Evolutionary conservation across 805 yeast genomes (phyloP).

Genomic region (Brettanomyces bruxellensis): DNA sequence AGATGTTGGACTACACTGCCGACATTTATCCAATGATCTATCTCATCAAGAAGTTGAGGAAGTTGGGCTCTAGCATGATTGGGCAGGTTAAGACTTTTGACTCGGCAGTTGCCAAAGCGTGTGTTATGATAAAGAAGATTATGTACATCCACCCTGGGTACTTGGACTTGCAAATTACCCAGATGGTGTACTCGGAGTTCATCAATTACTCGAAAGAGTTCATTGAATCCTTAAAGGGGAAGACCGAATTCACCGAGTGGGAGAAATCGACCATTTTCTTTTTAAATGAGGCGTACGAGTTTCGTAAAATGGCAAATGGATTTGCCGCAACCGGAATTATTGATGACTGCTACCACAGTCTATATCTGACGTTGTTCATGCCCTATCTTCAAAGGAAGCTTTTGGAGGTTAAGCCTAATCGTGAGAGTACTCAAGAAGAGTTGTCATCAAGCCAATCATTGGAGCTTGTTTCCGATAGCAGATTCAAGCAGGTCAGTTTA

Average conservation of each 20-base stretch:
- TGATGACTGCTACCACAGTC: constrained; percentile 62
- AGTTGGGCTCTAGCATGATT: constrained; percentile 71
- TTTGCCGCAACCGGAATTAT: constrained; percentile 68
- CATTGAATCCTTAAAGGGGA: constrained; percentile 18
- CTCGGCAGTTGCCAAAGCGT: constrained; percentile 39
- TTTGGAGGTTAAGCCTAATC: not conserved
- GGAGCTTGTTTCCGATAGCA: constrained; percentile 3
- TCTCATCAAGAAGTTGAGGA: constrained; percentile 66
- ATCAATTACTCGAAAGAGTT: constrained; percentile 28
- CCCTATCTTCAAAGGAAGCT: constrained; percentile 12
- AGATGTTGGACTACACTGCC: constrained; percentile 39
- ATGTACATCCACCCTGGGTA: constrained; percentile 34
- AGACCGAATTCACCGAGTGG: constrained; percentile 27
- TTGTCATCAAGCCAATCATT: not conserved
- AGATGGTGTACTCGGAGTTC: constrained; percentile 36
- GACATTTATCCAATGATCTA: constrained; percentile 53
- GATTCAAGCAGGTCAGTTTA: constrained; percentile 4
- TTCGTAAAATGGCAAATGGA: constrained; percentile 69
- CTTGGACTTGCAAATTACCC: constrained; percentile 44
- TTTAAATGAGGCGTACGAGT: constrained; percentile 44
- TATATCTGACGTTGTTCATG: constrained; percentile 43
- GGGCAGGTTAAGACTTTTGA: constrained; percentile 62
- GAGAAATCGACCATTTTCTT: constrained; percentile 33
- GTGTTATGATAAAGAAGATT: constrained; percentile 40
- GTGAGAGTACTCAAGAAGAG: not conserved